Evolutionary conservation across 768 basidiomycete species (phyloP), one percentile per base, ranked within the genome.

Genomic region (Coprinopsis cinerea): DNA sequence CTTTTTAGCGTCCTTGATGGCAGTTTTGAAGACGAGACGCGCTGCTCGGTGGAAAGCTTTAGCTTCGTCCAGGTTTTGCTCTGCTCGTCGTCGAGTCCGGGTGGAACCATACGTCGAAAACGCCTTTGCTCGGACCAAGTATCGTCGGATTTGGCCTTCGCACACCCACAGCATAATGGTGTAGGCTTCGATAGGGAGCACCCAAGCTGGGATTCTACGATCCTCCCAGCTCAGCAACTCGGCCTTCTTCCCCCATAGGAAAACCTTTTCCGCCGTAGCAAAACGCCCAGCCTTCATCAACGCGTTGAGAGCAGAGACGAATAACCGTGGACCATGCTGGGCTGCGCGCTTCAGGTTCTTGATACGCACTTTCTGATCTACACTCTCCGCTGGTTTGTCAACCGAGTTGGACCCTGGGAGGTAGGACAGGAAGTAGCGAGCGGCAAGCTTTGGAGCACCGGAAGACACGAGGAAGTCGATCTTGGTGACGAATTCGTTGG

Each of bases 91-190:
- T n/a, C n/a, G n/a, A n/a, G n/a, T n/a, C n/a, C n/a, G n/a, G n/a
- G n/a, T n/a, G n/a, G n/a, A n/a, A n/a, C n/a, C n/a, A n/a, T n/a
- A n/a, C n/a, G n/a, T n/a, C n/a, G n/a, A n/a, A n/a, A n/a, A n/a
- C n/a, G n/a, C n/a, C n/a, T n/a, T n/a, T n/a, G n/a, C n/a, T n/a
- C n/a, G n/a, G n/a, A n/a, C n/a, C n/a, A n/a, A n/a, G n/a, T n/a
- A n/a, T n/a, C n/a, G n/a, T n/a, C n/a, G 52, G 64, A 54, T 61
- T 59, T 62, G n/a, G 71, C 73, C 59, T 78, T 74, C 2, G 60
- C 56, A 88, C 26, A 77, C 67, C 41, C 80, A 72, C 49, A 92
- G 61, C 81, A 90, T 87, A 43, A 77, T 66, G 1, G 85, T 90
- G 60, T 88, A 91, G 1, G 84, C 80, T 7, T 81, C 71, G 2